Evolutionary conservation across 2,329 filamentous ascomycete genomes (phyloP), one percentile per base, ranked within the genome.

Genomic region (Fusarium mundagurra): DNA sequence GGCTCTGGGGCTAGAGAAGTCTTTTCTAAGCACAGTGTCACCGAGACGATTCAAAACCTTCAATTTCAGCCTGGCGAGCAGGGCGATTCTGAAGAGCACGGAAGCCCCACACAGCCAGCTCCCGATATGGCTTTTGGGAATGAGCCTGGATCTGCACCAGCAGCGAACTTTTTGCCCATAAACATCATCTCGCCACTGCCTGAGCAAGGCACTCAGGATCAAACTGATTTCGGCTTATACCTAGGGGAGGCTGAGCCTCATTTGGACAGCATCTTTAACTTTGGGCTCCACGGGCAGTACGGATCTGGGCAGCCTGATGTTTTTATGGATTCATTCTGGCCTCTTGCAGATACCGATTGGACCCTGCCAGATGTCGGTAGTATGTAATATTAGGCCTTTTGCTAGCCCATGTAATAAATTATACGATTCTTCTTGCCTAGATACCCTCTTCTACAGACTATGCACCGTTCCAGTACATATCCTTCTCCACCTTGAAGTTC

Each of bases 281-380:
- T 73, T 11, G 70, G 55, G 1, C 27, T 68, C 10, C 64, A 73
- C 6, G 55, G 48, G 0, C 29, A 62, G 12, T 59, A 73, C 31
- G 59, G 59, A 0, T 45, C 48, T 3, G 58, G 59, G 2, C 70
- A 73, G 6, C 70, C 70, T 1, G 70, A 73, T 31, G 33, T 73
- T 1, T 73, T 73, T 8, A 69, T 73, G 69, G 70, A 73, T 34
- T 69, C 70, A 0, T 72, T 73, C 20, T 69, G 64, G 70, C 70
- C 70, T 9, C 17, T 71, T 4, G 41, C 24, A 12, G 54, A 62
- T 20, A 53, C 27, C 6, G 55, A 65, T 8, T 71, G 67, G 67
- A 53, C 63, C 0, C 34, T 66, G 29, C 6, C 58, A 4, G 58
- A 66, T 29, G 34, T 59, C 11, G 34, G 29, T 1, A 31, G 45